A percentile compares a stretch with the other conserved stretches of the same genome.
Evolutionary conservation across 352 stramenopile species (phyloP).

Genomic region (Phytophthora idaei): DNA sequence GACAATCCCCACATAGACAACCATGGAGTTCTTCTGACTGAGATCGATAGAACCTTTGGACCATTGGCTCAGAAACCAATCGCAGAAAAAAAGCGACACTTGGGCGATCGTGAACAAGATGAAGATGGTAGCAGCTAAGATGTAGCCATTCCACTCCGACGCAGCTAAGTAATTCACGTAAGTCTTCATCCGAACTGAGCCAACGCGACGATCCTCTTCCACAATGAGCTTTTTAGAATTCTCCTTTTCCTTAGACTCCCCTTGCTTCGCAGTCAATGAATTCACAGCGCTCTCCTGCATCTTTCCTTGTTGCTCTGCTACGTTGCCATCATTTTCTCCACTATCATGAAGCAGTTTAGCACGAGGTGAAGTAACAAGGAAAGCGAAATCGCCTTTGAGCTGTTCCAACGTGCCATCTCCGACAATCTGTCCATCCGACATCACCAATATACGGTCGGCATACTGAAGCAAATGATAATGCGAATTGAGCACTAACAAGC

Average conservation of each 20-base stretch:
- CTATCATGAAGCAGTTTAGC: not conserved
- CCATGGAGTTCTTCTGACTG: conserved; percentile 41
- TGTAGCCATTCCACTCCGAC: conserved; percentile 44
- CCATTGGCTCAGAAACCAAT: conserved; percentile 65
- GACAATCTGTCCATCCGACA: conserved; percentile 79
- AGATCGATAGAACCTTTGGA: conserved; percentile 38
- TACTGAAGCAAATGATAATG: conserved; percentile 90
- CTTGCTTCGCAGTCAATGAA: not conserved
- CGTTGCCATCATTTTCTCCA: too few relatives aligned
- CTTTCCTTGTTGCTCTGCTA: not conserved
- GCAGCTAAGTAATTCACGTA: conserved; percentile 57
- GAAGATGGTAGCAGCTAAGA: conserved; percentile 21
- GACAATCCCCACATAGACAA: conserved; percentile 49
- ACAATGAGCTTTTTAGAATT: conserved; percentile 40
- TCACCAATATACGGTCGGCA: conserved; percentile 62
- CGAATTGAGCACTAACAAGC: conserved; percentile 93
- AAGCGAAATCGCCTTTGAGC: conserved; percentile 49
- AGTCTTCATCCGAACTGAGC: conserved; percentile 41
- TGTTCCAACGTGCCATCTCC: conserved; percentile 83
- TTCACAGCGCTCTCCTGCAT: not conserved
- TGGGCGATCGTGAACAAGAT: conserved; percentile 48
- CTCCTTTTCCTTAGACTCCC: not conserved
- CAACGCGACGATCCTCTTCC: conserved; percentile 47
- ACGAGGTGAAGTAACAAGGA: conserved; percentile 21
- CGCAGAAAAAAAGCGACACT: conserved; percentile 48